Conservation (phyloP, 768 basidiomycete species). For the Kwoniella bestiolae region DNA sequence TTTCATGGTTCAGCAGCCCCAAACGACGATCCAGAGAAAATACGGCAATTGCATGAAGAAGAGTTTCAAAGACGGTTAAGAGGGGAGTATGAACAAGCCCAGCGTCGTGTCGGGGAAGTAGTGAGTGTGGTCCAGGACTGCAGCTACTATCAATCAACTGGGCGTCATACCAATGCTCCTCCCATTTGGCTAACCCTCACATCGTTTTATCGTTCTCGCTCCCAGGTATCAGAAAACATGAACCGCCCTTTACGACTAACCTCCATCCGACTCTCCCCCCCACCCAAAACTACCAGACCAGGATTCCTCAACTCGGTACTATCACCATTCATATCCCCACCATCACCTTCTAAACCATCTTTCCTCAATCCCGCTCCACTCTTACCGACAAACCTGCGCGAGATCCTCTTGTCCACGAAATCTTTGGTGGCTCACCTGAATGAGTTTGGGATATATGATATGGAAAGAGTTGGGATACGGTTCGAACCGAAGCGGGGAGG, state of each 20-base stretch:
- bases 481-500: constrained; percentile 61
- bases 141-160: too few species aligned
- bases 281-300: constrained; percentile 67
- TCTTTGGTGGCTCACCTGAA: constrained; percentile 69
- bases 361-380: constrained; percentile 49
- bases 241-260: constrained; percentile 70
- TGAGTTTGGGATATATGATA: constrained; percentile 75
- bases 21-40: constrained; percentile 62
- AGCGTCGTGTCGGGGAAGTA: constrained; percentile 67
- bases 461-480: constrained; percentile 76
- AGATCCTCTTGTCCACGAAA: constrained; percentile 72
- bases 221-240: constrained; percentile 71
- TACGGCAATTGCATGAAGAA: constrained; percentile 74
- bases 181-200: too few species aligned
- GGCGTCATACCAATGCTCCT: too few species aligned
- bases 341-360: constrained; percentile 29
- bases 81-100: constrained; percentile 77
- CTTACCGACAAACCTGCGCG: constrained; percentile 63
- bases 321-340: constrained; percentile 64
- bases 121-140: constrained; percentile 58
- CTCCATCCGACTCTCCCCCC: constrained; percentile 80
- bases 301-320: constrained; percentile 82
- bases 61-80: constrained; percentile 69
- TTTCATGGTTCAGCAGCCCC: not conserved
- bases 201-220: not conserved